Base-by-base conservation (phyloP, 495 filamentous ascomycete genomes). In the Trichoderma erinaceum region DNA sequence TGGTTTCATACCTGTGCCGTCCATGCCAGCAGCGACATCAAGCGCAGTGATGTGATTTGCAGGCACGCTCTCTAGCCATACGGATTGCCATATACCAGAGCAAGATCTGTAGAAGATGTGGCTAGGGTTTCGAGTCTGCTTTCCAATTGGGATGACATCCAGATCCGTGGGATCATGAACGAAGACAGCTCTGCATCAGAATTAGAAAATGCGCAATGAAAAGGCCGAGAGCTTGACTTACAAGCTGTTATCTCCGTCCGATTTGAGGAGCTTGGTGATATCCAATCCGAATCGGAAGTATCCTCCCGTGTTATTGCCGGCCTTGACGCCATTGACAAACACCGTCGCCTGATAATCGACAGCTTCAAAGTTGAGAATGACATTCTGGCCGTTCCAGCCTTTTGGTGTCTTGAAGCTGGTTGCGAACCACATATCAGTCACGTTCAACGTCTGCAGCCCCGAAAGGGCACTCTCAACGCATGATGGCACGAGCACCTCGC, bases 21-120 rank as follows among this genome's bases (percentile, higher is more conserved):
- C 64, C 84, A 87, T 87, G 69, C 84, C 82, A 8, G 82, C 86
- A 4, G 78, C 71, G 1, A 89, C 64, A 48, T 89, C 83, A 23
- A 90, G 75, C 32, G 79, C 73, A 0, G 80, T 82, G 65, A 90
- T 83, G 71, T 88, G 77, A 66, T 82, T 80, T 1, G 75, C 68
- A 0, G 87, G 86, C 0, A 82, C 86, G 16, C 83, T 77, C 71
- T 90, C 88, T 1, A 90, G 76, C 87, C 87, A 90, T 1, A 90
- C 87, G 27, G 77, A 83, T 71, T 90, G 87, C 88, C 88, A 90
- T 63, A 90, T 90, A 3, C 88, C 88, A 44, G 82, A 84, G 74
- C 88, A 90, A 13, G 88, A 86, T 0, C 83, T 86, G 74, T 90
- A 90, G 72, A 88, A 90, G 64, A 90, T 90, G 70, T 90, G 87